phyloP scores from a whole-genome alignment of 2,329 filamentous ascomycete species.

The Scleromitrula shiraiana region DNA sequence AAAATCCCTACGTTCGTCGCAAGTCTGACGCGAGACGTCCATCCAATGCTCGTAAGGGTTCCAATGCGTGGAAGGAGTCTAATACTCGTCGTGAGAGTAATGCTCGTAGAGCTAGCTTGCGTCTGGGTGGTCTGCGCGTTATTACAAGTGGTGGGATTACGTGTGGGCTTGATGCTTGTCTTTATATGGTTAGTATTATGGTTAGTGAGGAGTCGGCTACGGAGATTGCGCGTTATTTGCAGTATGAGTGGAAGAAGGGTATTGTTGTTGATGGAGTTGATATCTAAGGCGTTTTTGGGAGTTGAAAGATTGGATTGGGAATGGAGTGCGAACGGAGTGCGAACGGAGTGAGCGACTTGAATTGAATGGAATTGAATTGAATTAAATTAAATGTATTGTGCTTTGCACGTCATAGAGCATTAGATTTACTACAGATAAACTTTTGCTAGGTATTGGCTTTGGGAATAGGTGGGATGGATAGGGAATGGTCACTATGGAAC shows the following conservation, averaged over 20 bases:
- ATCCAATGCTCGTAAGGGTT: constrained; percentile 67
- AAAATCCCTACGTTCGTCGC: constrained; percentile 75
- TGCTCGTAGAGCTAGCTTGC: constrained; percentile 61
- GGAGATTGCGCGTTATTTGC: constrained; percentile 66
- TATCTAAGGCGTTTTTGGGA: too few relatives aligned
- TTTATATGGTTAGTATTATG: constrained; percentile 79
- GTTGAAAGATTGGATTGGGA: too few relatives aligned
- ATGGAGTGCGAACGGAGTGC: too few relatives aligned
- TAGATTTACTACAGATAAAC: too few relatives aligned
- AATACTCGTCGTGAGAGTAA: constrained; percentile 72
- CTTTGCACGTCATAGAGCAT: too few relatives aligned
- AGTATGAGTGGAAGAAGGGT: constrained; percentile 82
- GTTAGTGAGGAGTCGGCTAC: constrained; percentile 69
- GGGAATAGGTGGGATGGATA: too few relatives aligned
- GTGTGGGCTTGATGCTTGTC: constrained; percentile 71
- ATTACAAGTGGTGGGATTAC: constrained; percentile 74
- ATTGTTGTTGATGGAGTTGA: constrained; percentile 78
- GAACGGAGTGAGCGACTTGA: too few relatives aligned
- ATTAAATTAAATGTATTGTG: too few relatives aligned
- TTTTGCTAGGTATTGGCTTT: too few relatives aligned
- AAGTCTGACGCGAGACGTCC: constrained; percentile 60
- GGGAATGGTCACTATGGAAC: too few relatives aligned
- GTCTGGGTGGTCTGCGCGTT: constrained; percentile 54
- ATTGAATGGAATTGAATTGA: too few relatives aligned
- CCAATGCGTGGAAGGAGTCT: constrained; percentile 70